phyloP scores from a whole-genome alignment of 306 rosid species.

The Cucumis sativus region DNA sequence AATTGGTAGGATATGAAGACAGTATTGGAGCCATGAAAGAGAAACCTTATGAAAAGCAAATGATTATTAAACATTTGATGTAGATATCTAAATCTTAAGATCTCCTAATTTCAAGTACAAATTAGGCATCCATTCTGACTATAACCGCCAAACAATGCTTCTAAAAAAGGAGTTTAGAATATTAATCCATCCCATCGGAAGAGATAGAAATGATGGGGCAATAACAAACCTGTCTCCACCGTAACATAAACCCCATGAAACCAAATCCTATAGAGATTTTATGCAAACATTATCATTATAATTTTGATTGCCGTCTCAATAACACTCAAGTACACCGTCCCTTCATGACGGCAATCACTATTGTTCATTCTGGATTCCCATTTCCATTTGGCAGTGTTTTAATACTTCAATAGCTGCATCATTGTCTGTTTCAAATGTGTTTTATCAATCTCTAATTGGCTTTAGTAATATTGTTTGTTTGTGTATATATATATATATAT shows the following conservation, averaged over 20 bases:
- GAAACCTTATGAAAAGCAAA: not conserved
- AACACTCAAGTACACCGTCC: not conserved
- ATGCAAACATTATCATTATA: not conserved
- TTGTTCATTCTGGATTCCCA: conserved; percentile 5
- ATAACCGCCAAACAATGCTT: not conserved
- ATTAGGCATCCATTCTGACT: not conserved
- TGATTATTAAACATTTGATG: not conserved
- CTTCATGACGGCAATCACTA: not conserved
- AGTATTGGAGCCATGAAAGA: no score
- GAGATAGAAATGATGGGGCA: conserved; percentile 5
- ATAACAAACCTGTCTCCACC: conserved; percentile 2
- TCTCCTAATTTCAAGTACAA: not conserved
- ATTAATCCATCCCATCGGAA: not conserved
- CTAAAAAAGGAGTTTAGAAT: not conserved
- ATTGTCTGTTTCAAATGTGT: not conserved
- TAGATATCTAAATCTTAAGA: not conserved
- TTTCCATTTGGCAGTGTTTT: not conserved
- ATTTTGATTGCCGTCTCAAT: not conserved
- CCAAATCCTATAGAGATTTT: not conserved
- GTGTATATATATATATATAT: not conserved
- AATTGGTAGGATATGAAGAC: not conserved
- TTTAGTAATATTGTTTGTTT: not conserved
- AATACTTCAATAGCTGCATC: not conserved
- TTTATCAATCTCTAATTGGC: not conserved
- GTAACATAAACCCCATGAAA: not conserved